phyloP scores from a whole-genome alignment of 306 rosid genomes.

The Trifolium dubium region DNA sequence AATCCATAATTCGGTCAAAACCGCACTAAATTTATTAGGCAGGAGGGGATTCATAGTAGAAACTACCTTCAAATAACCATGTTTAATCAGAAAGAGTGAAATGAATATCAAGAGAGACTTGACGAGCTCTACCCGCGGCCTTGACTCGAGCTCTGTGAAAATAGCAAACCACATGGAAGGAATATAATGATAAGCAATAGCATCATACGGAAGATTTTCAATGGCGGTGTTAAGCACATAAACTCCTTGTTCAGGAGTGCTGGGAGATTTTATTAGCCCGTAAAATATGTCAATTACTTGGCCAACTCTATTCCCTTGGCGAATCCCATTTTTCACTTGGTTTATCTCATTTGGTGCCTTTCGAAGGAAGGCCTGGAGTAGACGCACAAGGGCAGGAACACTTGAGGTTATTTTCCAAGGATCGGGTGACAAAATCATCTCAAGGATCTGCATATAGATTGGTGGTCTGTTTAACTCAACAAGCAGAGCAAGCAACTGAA shows the following conservation, averaged over 20 bases:
- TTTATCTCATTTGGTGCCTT: constrained; percentile 84
- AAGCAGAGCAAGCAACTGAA: constrained; percentile 90
- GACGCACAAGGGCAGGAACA: constrained; percentile 95
- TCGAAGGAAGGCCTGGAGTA: constrained; percentile 93
- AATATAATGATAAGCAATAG: constrained; percentile 61
- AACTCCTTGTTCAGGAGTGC: constrained; percentile 87
- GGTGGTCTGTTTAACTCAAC: constrained; percentile 87
- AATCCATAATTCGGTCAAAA: constrained; percentile 86
- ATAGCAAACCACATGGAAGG: constrained; percentile 82
- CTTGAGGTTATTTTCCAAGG: constrained; percentile 79
- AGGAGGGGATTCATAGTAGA: constrained; percentile 76
- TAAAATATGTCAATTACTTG: constrained; percentile 85
- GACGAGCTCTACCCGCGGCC: constrained; percentile 64
- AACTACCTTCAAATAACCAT: constrained; percentile 63
- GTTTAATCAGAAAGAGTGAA: constrained; percentile 88
- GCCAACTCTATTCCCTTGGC: constrained; percentile 72
- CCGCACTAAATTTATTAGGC: constrained; percentile 60
- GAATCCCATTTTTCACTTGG: too few species aligned
- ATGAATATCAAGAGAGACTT: constrained; percentile 78
- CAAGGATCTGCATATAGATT: constrained; percentile 83
- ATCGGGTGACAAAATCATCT: constrained; percentile 76
- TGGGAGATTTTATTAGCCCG: constrained; percentile 65
- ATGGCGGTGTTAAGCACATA: constrained; percentile 91
- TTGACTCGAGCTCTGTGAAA: constrained; percentile 72
- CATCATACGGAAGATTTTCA: constrained; percentile 81